Conservation (phyloP, 192 early-diverging fungal genomes). For the Dissophora globulifera region DNA sequence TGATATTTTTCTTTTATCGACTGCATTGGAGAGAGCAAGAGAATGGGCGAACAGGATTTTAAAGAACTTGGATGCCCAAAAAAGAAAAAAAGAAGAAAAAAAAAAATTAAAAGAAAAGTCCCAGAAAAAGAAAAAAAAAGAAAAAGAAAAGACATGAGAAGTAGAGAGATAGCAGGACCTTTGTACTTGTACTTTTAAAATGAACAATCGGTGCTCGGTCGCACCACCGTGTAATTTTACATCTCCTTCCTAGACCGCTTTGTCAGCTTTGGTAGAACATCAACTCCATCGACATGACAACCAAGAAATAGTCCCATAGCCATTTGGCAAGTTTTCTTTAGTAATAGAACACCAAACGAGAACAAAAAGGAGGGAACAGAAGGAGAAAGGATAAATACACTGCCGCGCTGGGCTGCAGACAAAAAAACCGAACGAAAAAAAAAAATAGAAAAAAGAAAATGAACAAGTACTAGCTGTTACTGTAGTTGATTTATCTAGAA, state of each 20-base stretch:
- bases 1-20: too few relatives aligned
- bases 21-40: background rate
- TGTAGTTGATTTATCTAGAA: constrained; percentile 60
- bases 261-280: too few relatives aligned
- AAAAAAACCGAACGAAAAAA: background rate
- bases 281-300: too few relatives aligned
- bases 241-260: too few relatives aligned
- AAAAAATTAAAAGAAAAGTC: background rate
- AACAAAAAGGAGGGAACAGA: background rate
- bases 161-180: background rate
- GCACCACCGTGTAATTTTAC: too few relatives aligned
- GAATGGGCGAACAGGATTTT: background rate
- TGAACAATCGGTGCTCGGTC: too few relatives aligned
- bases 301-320: too few relatives aligned
- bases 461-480: background rate
- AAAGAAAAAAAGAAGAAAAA: constrained; percentile 4
- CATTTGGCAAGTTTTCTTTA: too few relatives aligned
- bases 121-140: background rate
- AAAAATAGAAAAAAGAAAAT: background rate
- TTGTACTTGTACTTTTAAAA: too few relatives aligned
- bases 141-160: too few relatives aligned
- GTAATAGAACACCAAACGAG: too few relatives aligned
- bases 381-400: background rate
- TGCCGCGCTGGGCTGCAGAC: too few relatives aligned
- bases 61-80: background rate